A percentile compares a stretch with the other conserved stretches of the same genome.
phyloP scores from a whole-genome alignment of 2,329 filamentous ascomycete species.

The Microsporum ferrugineum region DNA sequence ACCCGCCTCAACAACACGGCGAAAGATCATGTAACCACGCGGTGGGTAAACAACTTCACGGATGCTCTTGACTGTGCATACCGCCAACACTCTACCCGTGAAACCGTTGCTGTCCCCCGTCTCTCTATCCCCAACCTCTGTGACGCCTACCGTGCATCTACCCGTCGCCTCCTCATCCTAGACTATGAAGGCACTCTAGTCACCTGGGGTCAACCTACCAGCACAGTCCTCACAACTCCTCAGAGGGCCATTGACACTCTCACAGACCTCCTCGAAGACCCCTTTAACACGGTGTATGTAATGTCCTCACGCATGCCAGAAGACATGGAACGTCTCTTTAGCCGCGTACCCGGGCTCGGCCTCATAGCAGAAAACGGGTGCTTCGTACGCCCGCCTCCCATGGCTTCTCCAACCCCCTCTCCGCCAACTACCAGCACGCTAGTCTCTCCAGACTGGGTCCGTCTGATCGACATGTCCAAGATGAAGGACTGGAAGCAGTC shows the following conservation, averaged over 20 bases:
- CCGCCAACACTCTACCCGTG: conserved; percentile 71
- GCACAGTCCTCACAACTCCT: conserved; percentile 75
- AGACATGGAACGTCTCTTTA: conserved; percentile 78
- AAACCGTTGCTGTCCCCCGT: conserved; percentile 76
- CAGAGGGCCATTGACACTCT: conserved; percentile 74
- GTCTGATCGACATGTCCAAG: conserved; percentile 60
- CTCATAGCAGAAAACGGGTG: conserved; percentile 92
- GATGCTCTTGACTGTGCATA: conserved; percentile 62
- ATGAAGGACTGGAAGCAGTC: conserved; percentile 72
- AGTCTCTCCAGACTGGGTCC: conserved; percentile 55
- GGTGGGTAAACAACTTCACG: conserved; percentile 73
- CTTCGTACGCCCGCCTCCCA: conserved; percentile 60
- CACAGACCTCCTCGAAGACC: conserved; percentile 68
- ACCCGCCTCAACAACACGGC: conserved; percentile 60
- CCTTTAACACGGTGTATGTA: conserved; percentile 76
- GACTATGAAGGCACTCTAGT: conserved; percentile 92
- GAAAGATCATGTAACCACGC: conserved; percentile 66
- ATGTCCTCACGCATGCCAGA: conserved; percentile 85
- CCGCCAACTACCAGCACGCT: background rate
- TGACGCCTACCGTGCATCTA: conserved; percentile 53
- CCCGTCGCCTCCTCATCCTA: conserved; percentile 69
- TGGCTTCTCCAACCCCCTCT: conserved; percentile 18
- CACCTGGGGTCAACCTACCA: conserved; percentile 70
- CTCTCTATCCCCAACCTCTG: conserved; percentile 57
- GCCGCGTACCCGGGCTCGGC: conserved; percentile 68